Percentiles rank a stretch among this genome's conserved stretches.
phyloP scores from a whole-genome alignment of 257 asterid genomes.

The Lavandula angustifolia region DNA sequence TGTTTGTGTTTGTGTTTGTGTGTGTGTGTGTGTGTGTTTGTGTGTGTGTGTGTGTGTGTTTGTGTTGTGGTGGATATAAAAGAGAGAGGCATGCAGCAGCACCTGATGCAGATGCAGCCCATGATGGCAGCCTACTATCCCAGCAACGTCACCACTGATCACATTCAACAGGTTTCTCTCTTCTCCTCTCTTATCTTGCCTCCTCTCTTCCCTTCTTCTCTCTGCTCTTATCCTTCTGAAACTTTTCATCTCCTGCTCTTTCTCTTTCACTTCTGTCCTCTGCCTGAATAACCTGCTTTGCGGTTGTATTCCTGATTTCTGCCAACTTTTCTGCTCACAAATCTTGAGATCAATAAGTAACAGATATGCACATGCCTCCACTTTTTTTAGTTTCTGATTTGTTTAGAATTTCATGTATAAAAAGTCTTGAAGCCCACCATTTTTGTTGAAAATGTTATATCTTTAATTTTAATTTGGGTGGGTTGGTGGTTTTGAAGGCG shows the following conservation, averaged over 20 bases:
- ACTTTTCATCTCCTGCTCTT: slow-evolving; percentile 29
- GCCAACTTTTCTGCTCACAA: slow-evolving; percentile 28
- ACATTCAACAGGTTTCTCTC: slow-evolving; percentile 82
- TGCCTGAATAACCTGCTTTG: slow-evolving; percentile 30
- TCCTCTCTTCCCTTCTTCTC: neutral
- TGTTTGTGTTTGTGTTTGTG: too few species aligned
- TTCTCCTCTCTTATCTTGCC: neutral
- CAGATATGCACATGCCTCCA: slow-evolving; percentile 7
- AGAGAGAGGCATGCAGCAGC: slow-evolving; percentile 71
- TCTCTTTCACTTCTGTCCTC: slow-evolving; percentile 35
- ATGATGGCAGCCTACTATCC: slow-evolving; percentile 99
- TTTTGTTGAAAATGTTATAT: neutral
- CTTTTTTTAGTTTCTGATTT: neutral
- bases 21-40: slow-evolving; percentile 1
- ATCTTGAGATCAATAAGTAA: slow-evolving; percentile 19
- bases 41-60: too few species aligned
- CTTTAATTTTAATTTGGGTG: slow-evolving; percentile 6
- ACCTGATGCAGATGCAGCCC: slow-evolving; percentile 99
- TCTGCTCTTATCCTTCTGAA: slow-evolving; percentile 9
- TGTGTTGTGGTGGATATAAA: slow-evolving; percentile 45
- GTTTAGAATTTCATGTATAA: too few species aligned
- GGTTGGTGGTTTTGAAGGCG: neutral
- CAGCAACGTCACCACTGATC: slow-evolving; percentile 97
- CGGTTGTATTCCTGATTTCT: slow-evolving; percentile 29
- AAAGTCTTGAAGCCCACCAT: neutral